Evolutionary conservation across 2,329 filamentous ascomycete species (phyloP), one percentile per base, ranked within the genome.

Genomic region (Gnomoniopsis sp.): DNA sequence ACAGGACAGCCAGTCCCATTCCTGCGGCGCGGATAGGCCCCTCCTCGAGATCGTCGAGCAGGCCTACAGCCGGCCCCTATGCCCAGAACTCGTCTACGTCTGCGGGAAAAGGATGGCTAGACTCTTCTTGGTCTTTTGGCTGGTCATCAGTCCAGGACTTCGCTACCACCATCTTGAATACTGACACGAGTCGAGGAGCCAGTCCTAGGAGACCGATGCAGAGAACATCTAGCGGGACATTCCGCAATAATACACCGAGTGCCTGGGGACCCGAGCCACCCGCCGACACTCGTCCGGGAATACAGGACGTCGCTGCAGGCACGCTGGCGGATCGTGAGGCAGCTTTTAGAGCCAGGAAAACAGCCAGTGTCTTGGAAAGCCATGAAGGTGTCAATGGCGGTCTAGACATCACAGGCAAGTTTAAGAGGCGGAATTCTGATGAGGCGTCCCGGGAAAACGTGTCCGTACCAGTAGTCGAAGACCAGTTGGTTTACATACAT

Each of bases 401-500:
- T 1, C 68, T 87, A 46, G 82, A 88, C 64, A 73, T 81, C 26
- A 70, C 75, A 2, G 80, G 83, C 26, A 78, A 75, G 62, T 82
- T 79, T 69, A 91, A 91, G 74, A 81, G 86, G 65, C 79, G 88
- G 64, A 87, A 82, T 51, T 91, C 88, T 4, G 87, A 90, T 66
- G 88, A 90, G 54, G 67, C 75, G n/a, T 57, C 71, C 30, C 66
- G 65, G 19, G 57, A 65, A 46, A 65, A 71, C 33, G 63, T 70
- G 11, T 76, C 74, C 53, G 82, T 87, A 53, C 80, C 85, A 36
- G 85, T 88, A 36, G 80, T 85, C 52, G 82, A 86, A 65, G 89
- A 96, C 65, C 89, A 91, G 22, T 76, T 98, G 63, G 93, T 93
- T 19, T 99, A 98, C 72, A 80, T 98, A 53, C 95, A 99, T 73